Evolutionary conservation across 1,284 basidiomycete genomes (phyloP).

Genomic region (Apiotrichum veenhuisii): DNA sequence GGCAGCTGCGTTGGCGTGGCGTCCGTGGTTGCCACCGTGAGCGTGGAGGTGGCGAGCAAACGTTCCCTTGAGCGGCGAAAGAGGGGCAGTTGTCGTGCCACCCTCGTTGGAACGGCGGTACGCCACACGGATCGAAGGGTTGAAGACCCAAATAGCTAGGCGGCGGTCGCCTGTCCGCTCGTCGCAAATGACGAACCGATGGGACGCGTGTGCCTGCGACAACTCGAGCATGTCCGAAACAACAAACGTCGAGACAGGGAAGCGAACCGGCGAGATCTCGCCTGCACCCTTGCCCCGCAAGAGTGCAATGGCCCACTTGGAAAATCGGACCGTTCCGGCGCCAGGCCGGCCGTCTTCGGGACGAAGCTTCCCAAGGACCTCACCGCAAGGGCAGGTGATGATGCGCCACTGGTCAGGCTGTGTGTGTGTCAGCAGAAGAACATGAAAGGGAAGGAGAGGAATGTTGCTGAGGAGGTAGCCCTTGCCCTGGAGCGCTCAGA

Average conservation of each 20-base stretch:
- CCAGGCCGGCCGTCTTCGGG: conserved; percentile 38
- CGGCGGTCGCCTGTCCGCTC: conserved; percentile 72
- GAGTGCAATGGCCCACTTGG: conserved; percentile 76
- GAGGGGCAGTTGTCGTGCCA: neutral
- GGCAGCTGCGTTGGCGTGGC: conserved; percentile 5
- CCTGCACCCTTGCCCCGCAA: conserved; percentile 58
- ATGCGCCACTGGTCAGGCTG: conserved; percentile 60
- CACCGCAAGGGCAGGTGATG: conserved; percentile 71
- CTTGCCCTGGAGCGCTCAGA: conserved; percentile 57
- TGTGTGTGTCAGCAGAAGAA: conserved; percentile 28
- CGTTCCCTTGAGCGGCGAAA: neutral
- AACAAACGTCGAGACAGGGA: conserved; percentile 76
- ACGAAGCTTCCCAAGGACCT: conserved; percentile 65
- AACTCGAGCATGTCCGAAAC: conserved; percentile 82
- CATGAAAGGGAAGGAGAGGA: neutral
- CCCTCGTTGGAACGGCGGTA: conserved; percentile 51
- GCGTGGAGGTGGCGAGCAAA: conserved; percentile 2
- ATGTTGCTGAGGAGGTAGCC: conserved; percentile 80
- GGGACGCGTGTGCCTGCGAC: conserved; percentile 80
- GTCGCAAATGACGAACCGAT: conserved; percentile 78
- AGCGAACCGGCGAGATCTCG: conserved; percentile 51
- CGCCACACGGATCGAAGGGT: conserved; percentile 71
- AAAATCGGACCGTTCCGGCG: conserved; percentile 55
- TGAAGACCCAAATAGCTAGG: conserved; percentile 88
- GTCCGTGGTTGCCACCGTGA: neutral